These are phyloP conservation scores for Phtheirospermum japonicum DNA, from an alignment of 257 asterid genomes.

Conservation along the genomic window DNA sequence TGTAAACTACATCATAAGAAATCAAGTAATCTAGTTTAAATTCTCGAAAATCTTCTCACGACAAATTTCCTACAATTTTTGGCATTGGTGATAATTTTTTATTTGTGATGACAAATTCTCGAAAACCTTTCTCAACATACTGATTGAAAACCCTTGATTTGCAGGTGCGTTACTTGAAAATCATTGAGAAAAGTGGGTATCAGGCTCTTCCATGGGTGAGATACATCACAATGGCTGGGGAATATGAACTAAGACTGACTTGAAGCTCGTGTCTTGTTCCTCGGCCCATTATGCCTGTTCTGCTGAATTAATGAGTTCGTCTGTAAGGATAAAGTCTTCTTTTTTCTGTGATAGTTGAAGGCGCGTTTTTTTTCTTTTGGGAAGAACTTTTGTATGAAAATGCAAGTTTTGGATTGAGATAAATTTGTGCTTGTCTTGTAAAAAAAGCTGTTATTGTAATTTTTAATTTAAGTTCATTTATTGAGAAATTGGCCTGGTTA, in stretches of 20 bases:
- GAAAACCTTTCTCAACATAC: neutral
- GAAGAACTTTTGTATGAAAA: neutral
- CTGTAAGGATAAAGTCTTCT: neutral
- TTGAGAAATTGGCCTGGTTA: neutral
- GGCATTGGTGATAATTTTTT: neutral
- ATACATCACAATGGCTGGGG: slow-evolving; percentile 89
- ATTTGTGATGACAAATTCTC: neutral
- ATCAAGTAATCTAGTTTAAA: neutral
- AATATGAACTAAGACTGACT: slow-evolving; percentile 67
- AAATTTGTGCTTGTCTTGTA: slow-evolving; percentile 17
- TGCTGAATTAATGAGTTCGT: neutral
- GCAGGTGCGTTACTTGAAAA: slow-evolving; percentile 80
- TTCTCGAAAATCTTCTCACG: neutral
- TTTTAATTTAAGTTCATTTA: neutral
- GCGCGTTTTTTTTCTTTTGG: too few relatives aligned
- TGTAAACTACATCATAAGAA: neutral
- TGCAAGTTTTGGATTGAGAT: slow-evolving; percentile 27
- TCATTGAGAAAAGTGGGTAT: slow-evolving; percentile 86
- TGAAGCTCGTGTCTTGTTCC: neutral
- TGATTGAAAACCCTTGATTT: slow-evolving; percentile 16
- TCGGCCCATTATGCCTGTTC: neutral
- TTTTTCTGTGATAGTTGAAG: slow-evolving; percentile 20
- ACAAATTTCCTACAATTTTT: neutral
- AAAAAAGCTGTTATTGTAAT: slow-evolving; percentile 2
- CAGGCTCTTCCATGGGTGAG: slow-evolving; percentile 93